Evolutionary conservation across 371 early-diverging fungal genomes (phyloP), one percentile per base, ranked within the genome.

Genomic region (Mortierella sp.): DNA sequence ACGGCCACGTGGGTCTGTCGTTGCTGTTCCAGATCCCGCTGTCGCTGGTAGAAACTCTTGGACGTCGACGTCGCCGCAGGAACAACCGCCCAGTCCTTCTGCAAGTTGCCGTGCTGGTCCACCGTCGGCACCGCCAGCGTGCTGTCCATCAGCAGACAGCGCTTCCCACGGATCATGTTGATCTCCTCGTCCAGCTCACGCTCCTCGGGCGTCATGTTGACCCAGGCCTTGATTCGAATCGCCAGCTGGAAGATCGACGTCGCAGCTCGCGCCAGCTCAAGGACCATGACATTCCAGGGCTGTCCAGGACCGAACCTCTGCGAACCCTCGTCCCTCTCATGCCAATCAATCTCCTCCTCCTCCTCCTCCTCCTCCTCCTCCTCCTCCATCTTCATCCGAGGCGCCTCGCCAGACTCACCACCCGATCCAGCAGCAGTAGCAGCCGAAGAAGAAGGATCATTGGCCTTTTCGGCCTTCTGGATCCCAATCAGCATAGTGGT

Each of bases 141-240:
- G 24, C 73, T 68, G 34, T 82, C 78, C 83, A 82, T 77, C 11
- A 78, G 53, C 10, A 82, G 41, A 61, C 78, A 82, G 5, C 83
- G 77, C 50, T 77, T 77, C 1, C 83, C 78, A 19, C 83, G 74
- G 52, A 82, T 82, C 48, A 69, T 77, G 44, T 75, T 82, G 66
- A 82, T 77, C 29, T 78, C 78, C 6, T 82, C 83, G 43, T 78
- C 78, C 31, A 82, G 66, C 63, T 71, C 72, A 14, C 83, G 67
- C 29, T 82, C 69, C 34, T 69, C 78, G 11, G 83, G 83, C 0
- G 78, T 72, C 83, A 82, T 82, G 53, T 68, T 45, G 6, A 82
- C 73, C 83, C 83, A 82, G n/a, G 83, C 70, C 24, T 78, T 82
- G 61, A 82, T 77, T 2, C 83, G 74, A 41, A 82, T 74, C 24